phyloP scores from a whole-genome alignment of 78 protist genomes.

The Protostelium mycophagum region DNA sequence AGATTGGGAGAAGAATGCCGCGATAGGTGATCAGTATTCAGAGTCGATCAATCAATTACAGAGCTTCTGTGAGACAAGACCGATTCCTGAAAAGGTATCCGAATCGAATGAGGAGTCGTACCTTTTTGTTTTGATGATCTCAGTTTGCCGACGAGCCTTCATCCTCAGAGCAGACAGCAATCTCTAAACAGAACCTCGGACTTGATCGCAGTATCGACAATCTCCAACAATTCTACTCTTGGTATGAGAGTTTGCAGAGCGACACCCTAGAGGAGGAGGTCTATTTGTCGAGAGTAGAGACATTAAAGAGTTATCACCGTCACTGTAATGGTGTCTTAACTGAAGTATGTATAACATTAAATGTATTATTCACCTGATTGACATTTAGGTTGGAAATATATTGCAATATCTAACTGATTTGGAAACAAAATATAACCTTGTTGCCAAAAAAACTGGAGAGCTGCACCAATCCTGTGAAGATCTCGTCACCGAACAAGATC shows the following conservation, averaged over 20 bases:
- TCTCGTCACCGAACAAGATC: slow-evolving; percentile 51
- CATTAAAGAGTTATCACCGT: background rate
- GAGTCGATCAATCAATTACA: background rate
- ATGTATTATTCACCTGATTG: background rate
- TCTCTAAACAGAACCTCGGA: background rate
- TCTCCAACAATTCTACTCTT: background rate
- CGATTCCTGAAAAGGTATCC: background rate
- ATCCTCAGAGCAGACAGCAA: background rate
- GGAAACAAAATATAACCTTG: background rate
- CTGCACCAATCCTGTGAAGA: slow-evolving; percentile 53
- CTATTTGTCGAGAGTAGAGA: background rate
- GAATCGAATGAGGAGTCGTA: background rate
- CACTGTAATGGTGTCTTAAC: background rate
- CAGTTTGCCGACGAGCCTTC: background rate
- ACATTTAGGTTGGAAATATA: background rate
- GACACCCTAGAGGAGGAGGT: background rate
- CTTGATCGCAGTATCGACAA: background rate
- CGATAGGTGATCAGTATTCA: background rate
- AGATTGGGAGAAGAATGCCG: background rate
- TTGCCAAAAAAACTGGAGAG: slow-evolving; percentile 51
- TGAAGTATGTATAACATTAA: background rate
- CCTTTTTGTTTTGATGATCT: no score
- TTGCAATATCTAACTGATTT: background rate
- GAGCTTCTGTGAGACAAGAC: background rate
- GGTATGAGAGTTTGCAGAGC: background rate